Percentiles rank a stretch among this genome's conserved stretches.
Evolutionary conservation across 352 stramenopile genomes (phyloP).

Genomic region (Globisporangium takayamanum): DNA sequence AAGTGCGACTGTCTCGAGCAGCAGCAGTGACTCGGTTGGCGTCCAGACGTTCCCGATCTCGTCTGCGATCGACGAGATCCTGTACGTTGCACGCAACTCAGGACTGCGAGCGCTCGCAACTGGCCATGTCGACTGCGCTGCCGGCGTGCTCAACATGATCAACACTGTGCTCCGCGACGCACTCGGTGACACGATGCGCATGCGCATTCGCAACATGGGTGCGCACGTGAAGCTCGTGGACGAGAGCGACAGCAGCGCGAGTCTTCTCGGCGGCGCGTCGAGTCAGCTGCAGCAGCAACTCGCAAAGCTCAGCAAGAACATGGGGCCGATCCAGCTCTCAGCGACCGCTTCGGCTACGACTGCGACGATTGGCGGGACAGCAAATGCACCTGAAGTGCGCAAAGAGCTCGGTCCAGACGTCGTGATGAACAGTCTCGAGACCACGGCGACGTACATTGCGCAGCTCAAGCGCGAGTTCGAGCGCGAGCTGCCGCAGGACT

Average conservation of each 20-base stretch:
- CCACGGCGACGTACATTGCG: constrained; percentile 66
- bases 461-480: constrained; percentile 80
- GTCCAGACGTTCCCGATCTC: constrained; percentile 68
- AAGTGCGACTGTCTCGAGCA: not conserved
- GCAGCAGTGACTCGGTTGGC: constrained; percentile 2
- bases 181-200: constrained; percentile 73
- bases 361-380: constrained; percentile 13
- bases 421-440: constrained; percentile 79
- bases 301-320: constrained; percentile 82
- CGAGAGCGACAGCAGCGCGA: constrained; percentile 33
- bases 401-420: constrained; percentile 68
- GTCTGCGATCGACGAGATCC: constrained; percentile 82
- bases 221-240: constrained; percentile 59
- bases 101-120: constrained; percentile 73
- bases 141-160: constrained; percentile 83
- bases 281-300: constrained; percentile 78
- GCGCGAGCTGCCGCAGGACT: constrained; percentile 56
- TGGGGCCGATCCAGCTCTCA: constrained; percentile 40
- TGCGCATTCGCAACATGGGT: constrained; percentile 67
- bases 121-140: constrained; percentile 74
- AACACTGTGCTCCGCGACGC: constrained; percentile 76
- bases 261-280: constrained; percentile 41
- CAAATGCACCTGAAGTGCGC: constrained; percentile 24
- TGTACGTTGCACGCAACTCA: constrained; percentile 82
- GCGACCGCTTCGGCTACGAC: not conserved